Evolutionary conservation across 1,284 basidiomycete genomes (phyloP).

Genomic region (Exobasidium rhododendri): DNA sequence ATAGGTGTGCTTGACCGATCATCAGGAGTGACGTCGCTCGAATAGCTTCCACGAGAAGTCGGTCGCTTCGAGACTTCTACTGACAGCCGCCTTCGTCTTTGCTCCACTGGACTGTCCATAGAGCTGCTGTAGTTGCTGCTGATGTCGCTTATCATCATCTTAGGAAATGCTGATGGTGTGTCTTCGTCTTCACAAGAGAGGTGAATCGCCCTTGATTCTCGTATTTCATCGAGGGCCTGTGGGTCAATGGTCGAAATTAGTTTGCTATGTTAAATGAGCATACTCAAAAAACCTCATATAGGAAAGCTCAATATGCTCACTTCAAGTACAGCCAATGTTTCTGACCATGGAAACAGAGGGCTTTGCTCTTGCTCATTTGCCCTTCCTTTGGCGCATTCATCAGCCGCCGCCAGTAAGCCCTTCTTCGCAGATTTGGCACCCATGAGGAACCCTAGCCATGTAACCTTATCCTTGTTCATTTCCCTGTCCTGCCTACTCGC

Average conservation of each 20-base stretch:
- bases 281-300: not conserved
- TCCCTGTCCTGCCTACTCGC: conserved; percentile 6
- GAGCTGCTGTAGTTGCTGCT: not conserved
- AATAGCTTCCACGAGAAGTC: not conserved
- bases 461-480: conserved; percentile 20
- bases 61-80: not conserved
- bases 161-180: not conserved
- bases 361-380: not conserved
- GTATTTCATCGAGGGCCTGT: conserved; percentile 12
- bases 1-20: not conserved
- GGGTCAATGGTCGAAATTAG: conserved; percentile 2
- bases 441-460: conserved; percentile 33
- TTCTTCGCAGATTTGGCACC: not conserved
- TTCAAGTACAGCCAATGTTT: conserved; percentile 13
- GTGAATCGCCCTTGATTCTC: not conserved
- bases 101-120: not conserved
- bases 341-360: conserved; percentile 6
- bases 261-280: not conserved
- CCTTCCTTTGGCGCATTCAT: conserved; percentile 16
- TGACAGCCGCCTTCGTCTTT: not conserved
- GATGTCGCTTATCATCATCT: not conserved
- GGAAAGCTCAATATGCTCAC: not conserved
- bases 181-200: not conserved
- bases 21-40: not conserved
- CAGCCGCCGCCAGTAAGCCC: conserved; percentile 9